phyloP scores from a whole-genome alignment of 108 stramenopile species.

The Conticribra weissflogii region DNA sequence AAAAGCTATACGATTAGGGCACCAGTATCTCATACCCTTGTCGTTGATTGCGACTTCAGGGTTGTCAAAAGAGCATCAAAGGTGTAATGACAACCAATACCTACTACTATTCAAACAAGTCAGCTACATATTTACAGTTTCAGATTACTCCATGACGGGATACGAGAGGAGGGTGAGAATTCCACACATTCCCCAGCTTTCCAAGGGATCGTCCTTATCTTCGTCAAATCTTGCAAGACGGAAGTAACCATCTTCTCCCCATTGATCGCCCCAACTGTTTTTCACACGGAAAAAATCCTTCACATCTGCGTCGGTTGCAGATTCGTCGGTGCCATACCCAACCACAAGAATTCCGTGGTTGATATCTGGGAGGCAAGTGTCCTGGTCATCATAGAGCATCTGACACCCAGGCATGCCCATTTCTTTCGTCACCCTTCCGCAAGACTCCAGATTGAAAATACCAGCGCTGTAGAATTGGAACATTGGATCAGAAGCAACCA shows the following conservation, averaged over 20 bases:
- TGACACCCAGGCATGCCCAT: conserved; percentile 17
- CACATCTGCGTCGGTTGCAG: conserved; percentile 52
- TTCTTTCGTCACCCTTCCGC: conserved; percentile 54
- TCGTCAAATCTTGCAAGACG: conserved; percentile 68
- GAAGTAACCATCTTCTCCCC: conserved; percentile 93
- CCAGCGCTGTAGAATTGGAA: conserved; percentile 97
- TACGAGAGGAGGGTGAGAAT: conserved; percentile 57
- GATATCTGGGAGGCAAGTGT: conserved; percentile 69
- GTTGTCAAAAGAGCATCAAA: too few relatives aligned
- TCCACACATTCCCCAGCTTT: conserved; percentile 82
- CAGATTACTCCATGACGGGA: conserved; percentile 42
- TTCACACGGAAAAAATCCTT: conserved; percentile 83
- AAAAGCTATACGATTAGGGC: too few relatives aligned
- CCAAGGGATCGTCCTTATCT: conserved; percentile 53
- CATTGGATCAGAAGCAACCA: conserved; percentile 76
- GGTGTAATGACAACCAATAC: too few relatives aligned
- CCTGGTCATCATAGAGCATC: conserved; percentile 40
- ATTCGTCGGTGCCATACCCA: conserved; percentile 92
- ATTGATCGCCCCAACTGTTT: conserved; percentile 89
- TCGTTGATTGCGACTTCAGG: too few relatives aligned
- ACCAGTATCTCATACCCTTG: too few relatives aligned
- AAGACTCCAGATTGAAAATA: conserved; percentile 79
- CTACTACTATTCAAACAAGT: too few relatives aligned
- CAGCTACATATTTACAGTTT: too few relatives aligned
- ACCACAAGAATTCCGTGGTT: conserved; percentile 97